These are phyloP conservation scores for Aquilaria sinensis DNA, from an alignment of 345 rosid genomes.

Conservation along the genomic window DNA sequence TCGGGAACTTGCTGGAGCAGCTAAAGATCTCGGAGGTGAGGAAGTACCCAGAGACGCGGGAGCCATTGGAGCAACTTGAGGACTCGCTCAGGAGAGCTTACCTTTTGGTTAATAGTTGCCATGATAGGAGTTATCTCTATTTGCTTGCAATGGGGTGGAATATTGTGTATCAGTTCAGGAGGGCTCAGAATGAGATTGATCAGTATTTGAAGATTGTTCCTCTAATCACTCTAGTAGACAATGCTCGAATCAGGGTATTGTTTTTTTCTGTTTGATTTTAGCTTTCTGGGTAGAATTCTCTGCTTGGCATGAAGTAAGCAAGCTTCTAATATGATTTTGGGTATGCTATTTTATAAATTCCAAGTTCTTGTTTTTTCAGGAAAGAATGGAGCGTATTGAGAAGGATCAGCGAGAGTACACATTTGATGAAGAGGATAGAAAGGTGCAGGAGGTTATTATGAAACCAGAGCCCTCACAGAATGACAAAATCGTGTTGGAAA, in stretches of 20 bases:
- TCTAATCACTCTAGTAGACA: constrained; percentile 91
- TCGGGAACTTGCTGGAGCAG: constrained; percentile 80
- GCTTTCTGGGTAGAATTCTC: neutral
- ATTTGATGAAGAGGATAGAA: constrained; percentile 84
- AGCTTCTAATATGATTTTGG: constrained; percentile 5
- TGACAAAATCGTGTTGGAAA: constrained; percentile 64
- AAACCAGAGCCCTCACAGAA: constrained; percentile 63
- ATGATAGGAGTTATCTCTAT: constrained; percentile 88
- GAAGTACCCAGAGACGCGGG: constrained; percentile 90
- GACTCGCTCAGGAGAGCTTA: constrained; percentile 86
- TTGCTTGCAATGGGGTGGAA: constrained; percentile 99
- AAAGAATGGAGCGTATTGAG: constrained; percentile 82
- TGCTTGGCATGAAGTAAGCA: neutral
- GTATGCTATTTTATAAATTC: constrained; percentile 3
- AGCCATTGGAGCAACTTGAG: constrained; percentile 95
- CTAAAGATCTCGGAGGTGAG: constrained; percentile 90
- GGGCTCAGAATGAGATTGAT: constrained; percentile 94
- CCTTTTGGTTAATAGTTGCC: constrained; percentile 78
- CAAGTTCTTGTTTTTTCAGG: constrained; percentile 33
- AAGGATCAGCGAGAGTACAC: constrained; percentile 89
- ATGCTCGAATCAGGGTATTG: constrained; percentile 85
- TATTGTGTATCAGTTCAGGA: constrained; percentile 93
- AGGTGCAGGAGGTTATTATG: constrained; percentile 76
- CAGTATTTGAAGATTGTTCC: constrained; percentile 87
- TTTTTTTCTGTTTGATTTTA: neutral